These are phyloP conservation scores for Paradendryphiella salina DNA, from an alignment of 2,329 filamentous ascomycete genomes.

Conservation along the genomic window DNA sequence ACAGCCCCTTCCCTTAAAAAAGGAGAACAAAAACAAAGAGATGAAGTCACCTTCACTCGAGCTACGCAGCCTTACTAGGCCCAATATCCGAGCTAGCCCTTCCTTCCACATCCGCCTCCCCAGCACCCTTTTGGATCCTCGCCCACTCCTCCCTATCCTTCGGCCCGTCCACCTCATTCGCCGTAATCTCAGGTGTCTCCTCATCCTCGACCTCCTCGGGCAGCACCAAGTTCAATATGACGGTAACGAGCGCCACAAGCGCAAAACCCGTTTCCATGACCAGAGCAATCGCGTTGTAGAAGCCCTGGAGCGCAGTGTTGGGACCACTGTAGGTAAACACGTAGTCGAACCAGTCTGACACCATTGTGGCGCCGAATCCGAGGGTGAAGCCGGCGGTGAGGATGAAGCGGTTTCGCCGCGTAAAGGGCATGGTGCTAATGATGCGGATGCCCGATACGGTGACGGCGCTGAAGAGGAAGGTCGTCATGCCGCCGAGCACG, in stretches of 20 bases:
- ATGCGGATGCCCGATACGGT: conserved; percentile 78
- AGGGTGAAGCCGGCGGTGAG: conserved; percentile 73
- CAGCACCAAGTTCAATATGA: conserved; percentile 73
- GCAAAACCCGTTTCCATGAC: conserved; percentile 64
- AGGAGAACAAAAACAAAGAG: too few relatives aligned
- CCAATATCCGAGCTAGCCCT: conserved; percentile 19
- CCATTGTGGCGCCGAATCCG: conserved; percentile 62
- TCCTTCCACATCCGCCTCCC: conserved; percentile 20
- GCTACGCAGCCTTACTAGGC: conserved; percentile 15
- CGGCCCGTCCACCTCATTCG: conserved; percentile 45
- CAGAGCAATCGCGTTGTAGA: conserved; percentile 66
- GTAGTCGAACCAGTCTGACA: conserved; percentile 64
- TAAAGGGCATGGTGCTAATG: conserved; percentile 71
- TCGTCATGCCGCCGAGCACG: conserved; percentile 61
- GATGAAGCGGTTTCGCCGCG: conserved; percentile 79
- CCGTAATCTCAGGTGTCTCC: conserved; percentile 50
- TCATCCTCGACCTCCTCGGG: conserved; percentile 75
- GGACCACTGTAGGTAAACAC: conserved; percentile 73
- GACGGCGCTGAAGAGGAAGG: conserved; percentile 77
- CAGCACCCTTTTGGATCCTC: conserved; percentile 34
- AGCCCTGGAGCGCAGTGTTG: conserved; percentile 70
- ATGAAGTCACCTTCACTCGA: too few relatives aligned
- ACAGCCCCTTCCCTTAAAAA: too few relatives aligned
- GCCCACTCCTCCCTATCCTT: conserved; percentile 50
- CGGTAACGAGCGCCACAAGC: conserved; percentile 71